Base-by-base conservation (phyloP, 2,329 filamentous ascomycete genomes). In the Lachnellula suecica region DNA sequence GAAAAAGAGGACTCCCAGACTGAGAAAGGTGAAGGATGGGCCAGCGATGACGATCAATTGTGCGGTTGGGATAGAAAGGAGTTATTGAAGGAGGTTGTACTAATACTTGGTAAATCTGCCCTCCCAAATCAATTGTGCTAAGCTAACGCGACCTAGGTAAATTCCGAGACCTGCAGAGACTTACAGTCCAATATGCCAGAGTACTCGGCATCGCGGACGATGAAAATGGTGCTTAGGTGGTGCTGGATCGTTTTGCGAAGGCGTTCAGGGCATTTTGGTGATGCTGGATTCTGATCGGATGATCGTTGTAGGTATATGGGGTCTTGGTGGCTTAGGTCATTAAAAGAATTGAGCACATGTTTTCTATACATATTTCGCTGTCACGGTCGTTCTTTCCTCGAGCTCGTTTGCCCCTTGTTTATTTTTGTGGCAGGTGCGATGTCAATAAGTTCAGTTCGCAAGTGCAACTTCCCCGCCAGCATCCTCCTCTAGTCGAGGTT, bases 121-220 rank as follows among this genome's bases (percentile, higher is more conserved):
- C 25, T 48, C 15, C 23, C 27, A 19, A 22, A 31, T 24, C 24
- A 10, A 40, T 5, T n/a, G 25, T 37, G 57, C 17, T 22, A n/a
- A 31, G 41, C 51, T 63, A 47, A 63, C 54, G 40, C 31, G 13
- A 19, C 4, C 27, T 50, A 96, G 91, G 91, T 54, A 97, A 97
- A 84, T 93, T 94, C 72, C 86, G 94, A 51, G 95, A 97, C 67
- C 77, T 99, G 25, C 94, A 99, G 70, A 82, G 94, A 23, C 81
- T 97, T 38, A 96, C 91, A n/a, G 89, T 97, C 23, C 93, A 95
- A 57, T 97, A 97, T 69, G 93, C 93, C 11, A 84, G 89, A 58
- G 75, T 91, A n/a, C 75, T 95, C 20, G 88, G 87, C 51, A 74
- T 89, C 63, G 63, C 64, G 41, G 63, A 65, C 19, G 65, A 67